phyloP scores from a whole-genome alignment of 768 basidiomycete genomes.

The Calocybe indica region DNA sequence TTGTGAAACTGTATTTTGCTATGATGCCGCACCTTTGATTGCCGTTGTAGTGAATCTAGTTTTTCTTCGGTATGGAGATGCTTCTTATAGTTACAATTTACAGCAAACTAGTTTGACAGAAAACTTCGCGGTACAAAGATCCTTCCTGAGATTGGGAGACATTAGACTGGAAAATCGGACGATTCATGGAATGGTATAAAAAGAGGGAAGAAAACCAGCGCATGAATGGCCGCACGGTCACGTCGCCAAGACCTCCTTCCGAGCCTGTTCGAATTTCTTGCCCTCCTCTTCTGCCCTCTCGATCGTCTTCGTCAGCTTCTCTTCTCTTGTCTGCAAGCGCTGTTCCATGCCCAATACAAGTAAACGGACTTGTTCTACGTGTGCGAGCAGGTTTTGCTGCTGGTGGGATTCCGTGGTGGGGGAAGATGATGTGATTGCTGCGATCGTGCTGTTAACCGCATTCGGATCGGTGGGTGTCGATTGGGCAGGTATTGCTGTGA shows the following conservation, averaged over 20 bases:
- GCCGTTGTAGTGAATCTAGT: no score
- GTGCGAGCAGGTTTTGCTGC: conserved; percentile 1
- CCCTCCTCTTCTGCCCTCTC: conserved; percentile 6
- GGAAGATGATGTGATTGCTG: not conserved
- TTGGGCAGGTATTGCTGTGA: conserved; percentile 12
- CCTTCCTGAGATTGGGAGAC: no score
- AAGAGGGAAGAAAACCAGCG: no score
- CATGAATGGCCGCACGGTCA: not conserved
- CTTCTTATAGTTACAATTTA: no score
- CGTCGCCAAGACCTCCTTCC: conserved; percentile 1
- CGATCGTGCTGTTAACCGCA: not conserved
- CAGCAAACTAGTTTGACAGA: no score
- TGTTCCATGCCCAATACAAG: conserved; percentile 10
- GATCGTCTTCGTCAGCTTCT: conserved; percentile 3
- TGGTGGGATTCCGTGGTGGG: not conserved
- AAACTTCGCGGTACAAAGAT: no score
- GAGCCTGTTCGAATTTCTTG: conserved; percentile 5
- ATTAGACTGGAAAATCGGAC: no score
- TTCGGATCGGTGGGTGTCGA: conserved; percentile 5
- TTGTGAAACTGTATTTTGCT: no score
- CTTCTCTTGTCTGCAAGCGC: conserved; percentile 7
- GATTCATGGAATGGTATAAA: no score
- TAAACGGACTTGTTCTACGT: conserved; percentile 7
- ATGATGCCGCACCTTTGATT: no score
- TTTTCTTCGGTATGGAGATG: no score